A percentile compares a stretch with the other conserved stretches of the same genome.
Conservation (phyloP, 352 stramenopile species). For the Globisporangium abappressorium region DNA sequence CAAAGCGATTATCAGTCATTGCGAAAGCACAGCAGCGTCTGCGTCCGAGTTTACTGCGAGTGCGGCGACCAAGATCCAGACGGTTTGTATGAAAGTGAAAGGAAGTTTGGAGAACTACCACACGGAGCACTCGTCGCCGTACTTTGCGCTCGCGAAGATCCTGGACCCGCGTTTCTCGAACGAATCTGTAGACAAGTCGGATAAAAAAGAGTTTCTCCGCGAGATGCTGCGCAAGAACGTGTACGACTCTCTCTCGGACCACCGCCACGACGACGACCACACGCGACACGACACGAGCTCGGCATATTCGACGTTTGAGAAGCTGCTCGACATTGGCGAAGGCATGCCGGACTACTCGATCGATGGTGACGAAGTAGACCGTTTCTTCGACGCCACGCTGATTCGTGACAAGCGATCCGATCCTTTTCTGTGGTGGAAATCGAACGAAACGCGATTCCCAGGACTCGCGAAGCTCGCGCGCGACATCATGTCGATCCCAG, state of each 20-base stretch:
- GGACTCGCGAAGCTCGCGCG: slow-evolving; percentile 68
- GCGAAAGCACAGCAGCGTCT: slow-evolving; percentile 62
- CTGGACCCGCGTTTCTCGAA: slow-evolving; percentile 79
- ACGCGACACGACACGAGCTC: slow-evolving; percentile 56
- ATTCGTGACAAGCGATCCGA: slow-evolving; percentile 80
- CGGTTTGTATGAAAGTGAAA: slow-evolving; percentile 75
- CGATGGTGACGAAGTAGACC: slow-evolving; percentile 73
- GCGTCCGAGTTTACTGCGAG: slow-evolving; percentile 53
- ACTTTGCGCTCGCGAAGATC: slow-evolving; percentile 75
- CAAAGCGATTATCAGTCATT: slow-evolving; percentile 76
- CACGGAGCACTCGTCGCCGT: slow-evolving; percentile 63
- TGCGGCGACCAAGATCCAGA: slow-evolving; percentile 64
- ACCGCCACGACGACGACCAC: slow-evolving; percentile 43
- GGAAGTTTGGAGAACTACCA: slow-evolving; percentile 64
- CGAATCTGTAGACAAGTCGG: slow-evolving; percentile 68
- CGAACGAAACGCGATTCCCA: slow-evolving; percentile 75
- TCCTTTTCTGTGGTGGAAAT: slow-evolving; percentile 82
- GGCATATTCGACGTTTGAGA: slow-evolving; percentile 80
- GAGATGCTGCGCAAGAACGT: slow-evolving; percentile 75
- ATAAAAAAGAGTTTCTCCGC: slow-evolving; percentile 74
- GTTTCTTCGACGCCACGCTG: slow-evolving; percentile 80
- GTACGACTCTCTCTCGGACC: slow-evolving; percentile 59
- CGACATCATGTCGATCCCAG: slow-evolving; percentile 72
- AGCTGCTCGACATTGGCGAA: slow-evolving; percentile 76
- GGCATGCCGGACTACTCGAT: slow-evolving; percentile 76